Evolutionary conservation across 805 yeast species (phyloP), one percentile per base, ranked within the genome.

Genomic region (Grigorovia transvaalensis): DNA sequence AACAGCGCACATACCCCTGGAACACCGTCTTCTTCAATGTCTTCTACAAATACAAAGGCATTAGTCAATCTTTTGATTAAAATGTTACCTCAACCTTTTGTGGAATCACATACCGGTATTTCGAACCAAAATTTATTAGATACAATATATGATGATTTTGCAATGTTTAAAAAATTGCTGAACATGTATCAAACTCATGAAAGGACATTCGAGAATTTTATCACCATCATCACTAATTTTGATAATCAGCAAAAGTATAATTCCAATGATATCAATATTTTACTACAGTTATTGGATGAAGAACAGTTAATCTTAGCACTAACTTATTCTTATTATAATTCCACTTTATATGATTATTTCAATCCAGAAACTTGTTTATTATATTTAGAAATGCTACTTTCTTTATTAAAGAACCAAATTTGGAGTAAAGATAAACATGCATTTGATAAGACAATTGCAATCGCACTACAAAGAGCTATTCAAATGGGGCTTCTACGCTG

Each of bases 401-500:
- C 56, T 6, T 48, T 66, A 23, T 48, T 66, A 13, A 61, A 59
- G 18, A 55, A 55, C 20, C 65, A 62, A 47, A 29, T 55, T 9
- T 62, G 66, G 65, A 38, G 59, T 35, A 58, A 59, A 4, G 67
- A 64, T 48, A 51, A 47, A 20, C 58, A 58, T 46, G 62, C 62
- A 2, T 54, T 55, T 35, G 56, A 54, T 30, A 60, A 57, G 45
- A 61, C 62, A 2, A 44, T 61, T n/a, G 57, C 55, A 1, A 56
- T 58, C 17, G 62, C 64, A 1, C 46, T 60, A 2, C 56, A 57
- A 38, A 57, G 58, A 46, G 64, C 67, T 5, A 50, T 53, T 15
- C 56, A 49, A n/a, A 50, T 59, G 49, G 71, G 71, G 4, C 51
- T 66, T 4, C 55, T 59, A 9, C 57, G 68, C 17, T 67, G 71